Conservation (phyloP, 2,329 filamentous ascomycete genomes). For the Scedosporium boydii region DNA sequence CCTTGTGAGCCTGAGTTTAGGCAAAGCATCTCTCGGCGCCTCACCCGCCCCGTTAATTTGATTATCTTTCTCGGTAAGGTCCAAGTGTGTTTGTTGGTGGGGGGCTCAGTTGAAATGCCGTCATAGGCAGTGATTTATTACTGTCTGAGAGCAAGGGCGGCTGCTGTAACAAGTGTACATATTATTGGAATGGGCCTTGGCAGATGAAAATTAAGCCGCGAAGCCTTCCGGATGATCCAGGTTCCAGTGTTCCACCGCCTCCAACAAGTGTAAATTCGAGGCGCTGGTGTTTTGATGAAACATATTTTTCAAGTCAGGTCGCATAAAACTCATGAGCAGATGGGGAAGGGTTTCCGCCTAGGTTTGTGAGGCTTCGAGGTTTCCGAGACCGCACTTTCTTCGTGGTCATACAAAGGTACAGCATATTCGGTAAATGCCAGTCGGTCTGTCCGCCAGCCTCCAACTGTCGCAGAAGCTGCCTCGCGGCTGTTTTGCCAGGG, state of each 20-base stretch:
- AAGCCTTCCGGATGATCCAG: not conserved
- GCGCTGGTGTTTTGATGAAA: not conserved
- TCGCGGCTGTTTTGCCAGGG: slow-evolving; percentile 4
- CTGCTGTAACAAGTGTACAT: not conserved
- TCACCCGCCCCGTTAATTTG: not conserved
- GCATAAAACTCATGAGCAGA: not conserved
- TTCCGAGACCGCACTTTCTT: not conserved
- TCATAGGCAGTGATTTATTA: not conserved
- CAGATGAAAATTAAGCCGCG: not conserved
- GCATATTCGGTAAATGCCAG: not conserved
- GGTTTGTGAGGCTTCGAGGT: not conserved
- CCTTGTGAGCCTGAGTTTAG: slow-evolving; percentile 2
- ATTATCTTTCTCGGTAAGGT: not conserved
- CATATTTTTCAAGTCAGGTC: not conserved
- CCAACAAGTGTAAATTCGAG: not conserved
- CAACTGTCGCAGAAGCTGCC: not conserved
- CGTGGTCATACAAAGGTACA: not conserved
- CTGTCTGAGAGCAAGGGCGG: not conserved
- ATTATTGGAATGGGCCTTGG: not conserved
- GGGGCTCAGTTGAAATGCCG: not conserved
- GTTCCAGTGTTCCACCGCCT: not conserved
- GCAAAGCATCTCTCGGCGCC: slow-evolving; percentile 7
- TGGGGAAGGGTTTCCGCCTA: not conserved
- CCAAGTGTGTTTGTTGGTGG: not conserved
- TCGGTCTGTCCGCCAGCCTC: not conserved